phyloP scores from a whole-genome alignment of 2,329 filamentous ascomycete species.

The Aureobasidium sp. region DNA sequence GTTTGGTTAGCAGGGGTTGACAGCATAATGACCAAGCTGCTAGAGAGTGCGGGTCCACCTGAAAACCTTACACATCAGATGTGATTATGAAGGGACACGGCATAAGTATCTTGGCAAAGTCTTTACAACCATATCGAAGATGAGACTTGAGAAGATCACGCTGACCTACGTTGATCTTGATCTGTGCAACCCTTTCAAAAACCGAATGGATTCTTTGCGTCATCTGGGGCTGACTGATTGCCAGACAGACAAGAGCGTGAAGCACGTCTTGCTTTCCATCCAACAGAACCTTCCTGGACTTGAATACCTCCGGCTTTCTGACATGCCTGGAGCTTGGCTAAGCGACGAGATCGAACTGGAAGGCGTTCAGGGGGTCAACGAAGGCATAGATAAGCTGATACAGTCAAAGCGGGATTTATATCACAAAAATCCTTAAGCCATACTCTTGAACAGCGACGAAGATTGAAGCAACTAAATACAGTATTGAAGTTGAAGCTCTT shows the following conservation, averaged over 20 bases:
- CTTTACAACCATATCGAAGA: not conserved
- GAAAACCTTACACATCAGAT: not conserved
- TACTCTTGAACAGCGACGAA: not conserved
- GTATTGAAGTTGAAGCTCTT: no score
- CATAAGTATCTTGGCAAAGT: not conserved
- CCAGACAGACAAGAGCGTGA: not conserved
- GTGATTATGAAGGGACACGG: not conserved
- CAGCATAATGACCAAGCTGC: not conserved
- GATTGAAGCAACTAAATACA: not conserved
- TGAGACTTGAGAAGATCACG: not conserved
- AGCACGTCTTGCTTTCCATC: not conserved
- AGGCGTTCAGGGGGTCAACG: not conserved
- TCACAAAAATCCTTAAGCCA: not conserved
- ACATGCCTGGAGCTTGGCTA: not conserved
- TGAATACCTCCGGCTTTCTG: not conserved
- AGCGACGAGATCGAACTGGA: not conserved
- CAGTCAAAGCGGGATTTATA: not conserved
- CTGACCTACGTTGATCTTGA: not conserved
- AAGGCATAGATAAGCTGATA: not conserved
- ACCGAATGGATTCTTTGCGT: not conserved
- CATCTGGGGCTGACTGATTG: not conserved
- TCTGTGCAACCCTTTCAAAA: not conserved
- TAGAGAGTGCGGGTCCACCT: not conserved
- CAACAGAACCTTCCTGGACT: not conserved
- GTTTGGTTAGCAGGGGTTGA: not conserved